phyloP scores from a whole-genome alignment of 352 stramenopile genomes.

The Phytophthora sojae region DNA sequence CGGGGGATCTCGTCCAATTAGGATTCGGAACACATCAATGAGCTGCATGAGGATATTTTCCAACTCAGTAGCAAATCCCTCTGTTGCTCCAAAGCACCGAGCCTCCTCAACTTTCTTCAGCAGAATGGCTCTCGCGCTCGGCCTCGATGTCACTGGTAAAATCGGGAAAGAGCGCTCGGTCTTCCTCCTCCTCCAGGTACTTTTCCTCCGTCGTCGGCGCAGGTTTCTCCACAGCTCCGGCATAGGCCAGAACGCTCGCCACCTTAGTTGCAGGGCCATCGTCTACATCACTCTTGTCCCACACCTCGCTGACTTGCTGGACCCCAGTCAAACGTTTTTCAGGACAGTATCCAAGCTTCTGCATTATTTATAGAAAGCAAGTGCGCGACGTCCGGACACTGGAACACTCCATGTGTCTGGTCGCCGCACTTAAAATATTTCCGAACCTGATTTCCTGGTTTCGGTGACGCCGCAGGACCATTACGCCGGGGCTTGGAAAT shows the following conservation, averaged over 20 bases:
- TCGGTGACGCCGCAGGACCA: neutral
- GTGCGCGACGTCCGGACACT: conserved; percentile 15
- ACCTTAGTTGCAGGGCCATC: neutral
- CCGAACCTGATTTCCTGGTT: neutral
- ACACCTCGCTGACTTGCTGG: neutral
- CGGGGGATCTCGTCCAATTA: neutral
- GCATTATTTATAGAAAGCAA: conserved; percentile 18
- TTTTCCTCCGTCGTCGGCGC: neutral
- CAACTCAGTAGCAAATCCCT: neutral
- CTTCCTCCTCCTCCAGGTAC: neutral
- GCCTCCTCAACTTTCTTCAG: neutral
- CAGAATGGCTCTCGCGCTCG: neutral
- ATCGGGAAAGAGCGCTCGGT: neutral
- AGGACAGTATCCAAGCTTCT: conserved; percentile 3
- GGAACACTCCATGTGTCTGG: conserved; percentile 11
- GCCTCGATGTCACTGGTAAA: neutral
- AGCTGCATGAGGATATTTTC: neutral
- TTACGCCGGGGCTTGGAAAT: neutral
- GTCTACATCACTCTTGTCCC: neutral
- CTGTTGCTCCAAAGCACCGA: neutral
- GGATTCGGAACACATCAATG: neutral
- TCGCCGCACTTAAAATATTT: neutral
- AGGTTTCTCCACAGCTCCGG: neutral
- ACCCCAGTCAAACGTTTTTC: neutral
- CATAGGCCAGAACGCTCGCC: neutral